A percentile compares a stretch with the other conserved stretches of the same genome.
Evolutionary conservation across 1,284 basidiomycete species (phyloP).

Genomic region (Sporisorium sorghi): DNA sequence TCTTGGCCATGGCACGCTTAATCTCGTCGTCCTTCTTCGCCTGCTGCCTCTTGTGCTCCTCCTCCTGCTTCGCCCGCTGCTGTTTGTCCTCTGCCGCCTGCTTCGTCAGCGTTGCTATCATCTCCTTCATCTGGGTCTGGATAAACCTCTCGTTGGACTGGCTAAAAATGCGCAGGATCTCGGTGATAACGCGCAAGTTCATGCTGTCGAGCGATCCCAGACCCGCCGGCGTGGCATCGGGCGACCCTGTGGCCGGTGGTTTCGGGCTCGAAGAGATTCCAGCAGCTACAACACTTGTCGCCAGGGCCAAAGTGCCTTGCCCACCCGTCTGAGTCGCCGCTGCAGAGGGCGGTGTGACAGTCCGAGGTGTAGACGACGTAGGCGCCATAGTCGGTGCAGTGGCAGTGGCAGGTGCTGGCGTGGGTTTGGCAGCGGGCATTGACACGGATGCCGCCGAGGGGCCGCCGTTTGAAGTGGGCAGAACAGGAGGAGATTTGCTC

Average conservation of each 20-base stretch:
- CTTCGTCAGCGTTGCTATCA: not conserved
- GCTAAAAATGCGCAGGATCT: slow-evolving; percentile 35
- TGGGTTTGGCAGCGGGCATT: not conserved
- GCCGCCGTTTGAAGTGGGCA: not conserved
- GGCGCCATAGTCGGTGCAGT: not conserved
- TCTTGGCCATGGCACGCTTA: slow-evolving; percentile 5
- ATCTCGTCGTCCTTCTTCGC: slow-evolving; percentile 3
- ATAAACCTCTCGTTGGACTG: slow-evolving; percentile 18
- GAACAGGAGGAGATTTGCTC: not conserved
- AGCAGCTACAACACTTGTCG: slow-evolving; percentile 13
- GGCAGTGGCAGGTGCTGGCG: not conserved
- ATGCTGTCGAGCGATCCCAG: slow-evolving; percentile 15
- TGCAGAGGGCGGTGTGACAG: not conserved
- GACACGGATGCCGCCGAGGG: not conserved
- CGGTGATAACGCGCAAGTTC: slow-evolving; percentile 28
- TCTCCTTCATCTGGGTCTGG: slow-evolving; percentile 1
- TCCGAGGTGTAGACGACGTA: not conserved
- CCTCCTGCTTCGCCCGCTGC: slow-evolving; percentile 1
- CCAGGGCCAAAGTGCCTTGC: slow-evolving; percentile 6
- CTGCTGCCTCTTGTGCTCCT: not conserved
- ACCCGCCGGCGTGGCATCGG: not conserved
- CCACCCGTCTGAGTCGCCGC: not conserved
- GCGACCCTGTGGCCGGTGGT: not conserved
- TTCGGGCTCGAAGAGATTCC: slow-evolving; percentile 1
- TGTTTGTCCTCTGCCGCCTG: slow-evolving; percentile 9